phyloP scores from a whole-genome alignment of 75 land plant species.

The Ceratopteris richardii region DNA sequence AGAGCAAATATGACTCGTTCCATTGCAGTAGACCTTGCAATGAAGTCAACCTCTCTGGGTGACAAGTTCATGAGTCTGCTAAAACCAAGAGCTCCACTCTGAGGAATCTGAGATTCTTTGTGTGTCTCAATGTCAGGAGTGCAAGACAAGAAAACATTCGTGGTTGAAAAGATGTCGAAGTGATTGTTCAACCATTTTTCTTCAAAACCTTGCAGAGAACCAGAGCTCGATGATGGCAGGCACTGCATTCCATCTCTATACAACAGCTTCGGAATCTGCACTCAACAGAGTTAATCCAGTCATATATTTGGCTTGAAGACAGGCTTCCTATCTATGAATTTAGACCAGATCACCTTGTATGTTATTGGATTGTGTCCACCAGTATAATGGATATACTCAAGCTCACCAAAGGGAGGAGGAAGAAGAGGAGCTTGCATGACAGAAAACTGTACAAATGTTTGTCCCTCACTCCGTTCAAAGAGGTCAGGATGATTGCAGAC shows the following conservation, averaged over 20 bases:
- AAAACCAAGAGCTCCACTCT: slow-evolving; percentile 79
- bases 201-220: slow-evolving; percentile 32
- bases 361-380: slow-evolving; percentile 69
- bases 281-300: neutral
- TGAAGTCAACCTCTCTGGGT: slow-evolving; percentile 59
- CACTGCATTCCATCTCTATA: slow-evolving; percentile 44
- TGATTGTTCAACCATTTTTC: slow-evolving; percentile 38
- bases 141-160: slow-evolving; percentile 48
- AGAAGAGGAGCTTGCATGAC: slow-evolving; percentile 54
- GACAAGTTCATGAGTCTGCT: slow-evolving; percentile 66
- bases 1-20: slow-evolving; percentile 62
- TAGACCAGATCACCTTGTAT: slow-evolving; percentile 54
- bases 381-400: slow-evolving; percentile 68
- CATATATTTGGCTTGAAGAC: slow-evolving; percentile 2
- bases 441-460: slow-evolving; percentile 67
- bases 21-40: slow-evolving; percentile 50
- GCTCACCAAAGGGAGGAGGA: slow-evolving; percentile 85
- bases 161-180: slow-evolving; percentile 61
- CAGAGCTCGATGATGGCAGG: slow-evolving; percentile 30
- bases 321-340: too few species aligned
- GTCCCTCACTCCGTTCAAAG: slow-evolving; percentile 96
- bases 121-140: slow-evolving; percentile 11
- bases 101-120: slow-evolving; percentile 2
- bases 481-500: slow-evolving; percentile 99
- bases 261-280: slow-evolving; percentile 85